Conservation (phyloP, 768 basidiomycete species). For the Chalciporus piperatus region DNA sequence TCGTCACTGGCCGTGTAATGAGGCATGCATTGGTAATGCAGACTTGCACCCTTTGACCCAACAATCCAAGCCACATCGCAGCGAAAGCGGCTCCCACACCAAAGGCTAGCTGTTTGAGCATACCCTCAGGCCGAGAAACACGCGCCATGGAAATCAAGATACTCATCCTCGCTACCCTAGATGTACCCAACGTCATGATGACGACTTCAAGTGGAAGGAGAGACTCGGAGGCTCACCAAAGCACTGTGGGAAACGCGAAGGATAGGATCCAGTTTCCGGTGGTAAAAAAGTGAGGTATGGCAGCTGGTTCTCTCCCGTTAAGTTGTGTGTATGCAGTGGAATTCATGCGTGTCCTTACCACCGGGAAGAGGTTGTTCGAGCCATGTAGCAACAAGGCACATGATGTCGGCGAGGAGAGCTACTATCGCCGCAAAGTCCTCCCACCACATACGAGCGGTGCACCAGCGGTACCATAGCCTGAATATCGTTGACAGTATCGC, state of each 20-base stretch:
- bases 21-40: conserved; percentile 12
- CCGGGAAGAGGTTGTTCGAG: conserved; percentile 9
- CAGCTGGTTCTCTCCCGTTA: conserved; percentile 3
- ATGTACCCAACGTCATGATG: neutral
- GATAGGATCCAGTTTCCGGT: conserved; percentile 14
- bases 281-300: conserved; percentile 2
- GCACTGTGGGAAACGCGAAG: conserved; percentile 15
- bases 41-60: conserved; percentile 7
- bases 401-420: conserved; percentile 14
- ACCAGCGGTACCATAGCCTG: conserved; percentile 21
- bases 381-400: conserved; percentile 1
- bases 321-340: neutral
- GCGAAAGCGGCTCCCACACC: conserved; percentile 16
- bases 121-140: conserved; percentile 16
- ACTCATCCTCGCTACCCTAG: conserved; percentile 25
- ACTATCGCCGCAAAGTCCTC: conserved; percentile 22
- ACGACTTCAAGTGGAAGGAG: neutral
- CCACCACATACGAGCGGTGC: conserved; percentile 22
- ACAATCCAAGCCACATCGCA: conserved; percentile 5
- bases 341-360: conserved; percentile 1
- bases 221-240: conserved; percentile 6
- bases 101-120: conserved; percentile 1
- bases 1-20: conserved; percentile 1
- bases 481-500: conserved; percentile 9
- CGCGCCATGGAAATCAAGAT: conserved; percentile 23